Base-by-base conservation (phyloP, 2,329 filamentous ascomycete species). In the Talaromyces sp. region DNA sequence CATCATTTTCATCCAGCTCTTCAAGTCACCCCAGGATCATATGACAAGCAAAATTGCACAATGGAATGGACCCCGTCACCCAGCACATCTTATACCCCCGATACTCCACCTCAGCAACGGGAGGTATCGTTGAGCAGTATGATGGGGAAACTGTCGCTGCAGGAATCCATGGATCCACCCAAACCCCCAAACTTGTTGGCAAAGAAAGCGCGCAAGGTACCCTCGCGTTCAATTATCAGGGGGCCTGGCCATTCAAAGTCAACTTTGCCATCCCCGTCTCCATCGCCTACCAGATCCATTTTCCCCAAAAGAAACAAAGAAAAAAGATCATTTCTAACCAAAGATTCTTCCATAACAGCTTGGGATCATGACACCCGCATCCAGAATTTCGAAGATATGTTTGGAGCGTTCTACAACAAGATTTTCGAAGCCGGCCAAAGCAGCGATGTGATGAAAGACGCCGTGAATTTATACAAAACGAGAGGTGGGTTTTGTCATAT, bases 311-410 rank as follows among this genome's bases (percentile, higher is more conserved):
- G 65, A 62, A 69, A 64, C 52, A 67, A 67, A 72, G 71, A 54
- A 82, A 59, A 83, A 65, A 73, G 72, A 14, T 68, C 72, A 1
- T 93, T 83, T 79, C 80, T 93, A 69, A 88, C 83, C 66, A 89
- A 87, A 78, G 78, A 87, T 81, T 91, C 92, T 86, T 88, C 90
- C 82, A 77, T 75, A 76, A 79, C 83, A 90, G 89, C 84, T 69
- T 93, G 89, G 83, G 91, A 97, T 72, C 86, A 92, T 66, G 88
- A 92, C 67, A 85, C 85, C 63, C 86, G 88, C 65, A 83, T 97
- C 66, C 86, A 87, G 64, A 84, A 86, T 62, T 88, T 97, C 77
- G 90, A 96, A 68, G 80, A 81, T 19, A 82, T 93, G 68, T 91
- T 91, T 70, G 82, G 84, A 54, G 80, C 83, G 62, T 81, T 98